Base-by-base conservation (phyloP, 331 rosid species). In the Erythrophleum ivorense region DNA sequence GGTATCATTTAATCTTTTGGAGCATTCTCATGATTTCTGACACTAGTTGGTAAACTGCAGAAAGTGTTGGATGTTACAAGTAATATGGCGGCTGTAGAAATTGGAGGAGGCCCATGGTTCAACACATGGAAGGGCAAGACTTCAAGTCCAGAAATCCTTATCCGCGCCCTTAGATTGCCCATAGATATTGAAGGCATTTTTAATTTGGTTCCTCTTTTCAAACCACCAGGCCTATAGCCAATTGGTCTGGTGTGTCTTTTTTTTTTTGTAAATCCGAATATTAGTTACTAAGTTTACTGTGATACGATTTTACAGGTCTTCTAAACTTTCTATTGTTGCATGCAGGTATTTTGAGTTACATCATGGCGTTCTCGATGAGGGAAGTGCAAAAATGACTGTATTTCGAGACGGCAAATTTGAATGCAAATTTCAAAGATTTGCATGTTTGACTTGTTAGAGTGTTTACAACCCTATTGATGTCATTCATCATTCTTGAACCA, bases 71-170 rank as follows among this genome's bases (percentile, higher is more conserved):
- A 93, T 54, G 98, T 93, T 31, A 69, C 83, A 71, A 95, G 98
- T 73, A 84, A 95, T 77, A 88, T 91, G 97, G 98, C 96, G 11
- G 97, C 95, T 14, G 19, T 91, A 58, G 98, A 95, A 85, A 93
- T 95, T 46, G 98, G 98, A 84, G 98, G 98, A n/a, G 98, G 98
- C 40, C 98, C 98, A 49, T 95, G 98, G 98, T 90, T 93, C 83
- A 89, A 69, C 87, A 73, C 89, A 79, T 95, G 98, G 98, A 95
- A 91, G 85, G 98, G 93, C 16, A 80, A 88, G 57, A 86, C 98
- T 13, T 36, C 88, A 52, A 79, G 78, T n/a, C 88, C 94, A 7
- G 90, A 79, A 58, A 74, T 83, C 80, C 75, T 95, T 80, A 73
- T 54, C 16, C 77, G 80, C 10, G 97, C 93, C 66, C 78, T 95